Evolutionary conservation across 805 yeast species (phyloP).

Genomic region (Yarrowia yakushimensis): DNA sequence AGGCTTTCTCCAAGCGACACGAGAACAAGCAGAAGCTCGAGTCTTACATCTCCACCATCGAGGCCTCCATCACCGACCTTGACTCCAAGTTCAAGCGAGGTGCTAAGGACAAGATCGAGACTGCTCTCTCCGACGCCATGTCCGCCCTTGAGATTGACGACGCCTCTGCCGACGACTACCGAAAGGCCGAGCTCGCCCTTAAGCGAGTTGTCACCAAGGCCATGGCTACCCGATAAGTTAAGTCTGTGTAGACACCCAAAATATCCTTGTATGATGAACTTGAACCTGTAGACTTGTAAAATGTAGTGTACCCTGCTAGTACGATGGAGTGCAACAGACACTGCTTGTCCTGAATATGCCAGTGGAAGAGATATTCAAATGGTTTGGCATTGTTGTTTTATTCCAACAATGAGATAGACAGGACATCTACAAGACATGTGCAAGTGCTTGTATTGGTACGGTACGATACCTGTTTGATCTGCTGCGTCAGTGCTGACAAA

Average conservation of each 20-base stretch:
- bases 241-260: conserved; percentile 24
- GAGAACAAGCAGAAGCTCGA: conserved; percentile 99
- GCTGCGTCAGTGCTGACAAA: too few species aligned
- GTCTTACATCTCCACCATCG: conserved; percentile 95
- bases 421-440: too few species aligned
- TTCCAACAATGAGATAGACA: too few species aligned
- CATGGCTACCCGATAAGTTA: conserved; percentile 78
- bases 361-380: too few species aligned
- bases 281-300: too few species aligned
- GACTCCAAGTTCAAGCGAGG: conserved; percentile 97
- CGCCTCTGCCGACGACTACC: conserved; percentile 91
- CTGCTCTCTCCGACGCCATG: conserved; percentile 96
- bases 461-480: too few species aligned
- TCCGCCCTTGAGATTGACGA: conserved; percentile 97
- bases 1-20: conserved; percentile 98
- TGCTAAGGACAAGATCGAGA: conserved; percentile 94
- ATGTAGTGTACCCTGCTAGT: too few species aligned
- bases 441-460: too few species aligned
- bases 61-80: conserved; percentile 93
- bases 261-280: conserved; percentile 20
- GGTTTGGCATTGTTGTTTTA: too few species aligned
- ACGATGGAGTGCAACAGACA: too few species aligned
- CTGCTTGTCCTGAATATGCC: too few species aligned
- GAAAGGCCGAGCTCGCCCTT: conserved; percentile 98
- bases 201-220: conserved; percentile 99